phyloP scores from a whole-genome alignment of 2,329 filamentous ascomycete genomes.

The Chaetomium strumarium region DNA sequence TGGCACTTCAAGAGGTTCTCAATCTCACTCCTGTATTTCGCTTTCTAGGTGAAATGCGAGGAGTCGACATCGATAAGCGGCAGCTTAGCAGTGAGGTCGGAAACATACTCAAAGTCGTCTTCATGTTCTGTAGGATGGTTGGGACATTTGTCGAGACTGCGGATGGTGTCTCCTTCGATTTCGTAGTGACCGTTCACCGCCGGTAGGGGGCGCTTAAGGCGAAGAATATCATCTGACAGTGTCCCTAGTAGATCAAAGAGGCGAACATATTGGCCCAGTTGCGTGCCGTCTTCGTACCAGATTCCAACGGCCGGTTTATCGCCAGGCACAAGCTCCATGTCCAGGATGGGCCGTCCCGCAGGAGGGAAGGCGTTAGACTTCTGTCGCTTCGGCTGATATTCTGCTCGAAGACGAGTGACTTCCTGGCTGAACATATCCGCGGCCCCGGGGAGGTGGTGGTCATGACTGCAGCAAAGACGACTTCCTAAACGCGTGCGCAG shows the following conservation, averaged over 20 bases:
- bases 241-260: constrained; percentile 8
- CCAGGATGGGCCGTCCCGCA: constrained; percentile 2
- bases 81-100: constrained; percentile 14
- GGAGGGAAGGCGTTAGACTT: constrained; percentile 6
- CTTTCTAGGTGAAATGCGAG: constrained; percentile 26
- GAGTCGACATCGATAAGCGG: constrained; percentile 21
- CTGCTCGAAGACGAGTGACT: not conserved
- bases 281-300: constrained; percentile 9
- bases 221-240: constrained; percentile 4
- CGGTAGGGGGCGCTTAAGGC: constrained; percentile 3
- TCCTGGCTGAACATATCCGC: too few relatives aligned
- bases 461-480: too few relatives aligned
- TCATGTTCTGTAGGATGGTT: constrained; percentile 9
- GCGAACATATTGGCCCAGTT: constrained; percentile 6
- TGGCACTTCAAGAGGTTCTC: constrained; percentile 25
- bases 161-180: constrained; percentile 7
- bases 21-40: constrained; percentile 27
- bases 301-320: not conserved
- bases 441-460: too few relatives aligned
- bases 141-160: not conserved
- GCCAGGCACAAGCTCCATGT: constrained; percentile 5
- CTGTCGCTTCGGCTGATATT: constrained; percentile 4
- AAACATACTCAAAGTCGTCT: constrained; percentile 14
- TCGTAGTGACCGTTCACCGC: constrained; percentile 1
- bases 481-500: too few relatives aligned